Evolutionary conservation across 2,329 filamentous ascomycete species (phyloP), one percentile per base, ranked within the genome.

Genomic region (Ophiostoma fasciatum): DNA sequence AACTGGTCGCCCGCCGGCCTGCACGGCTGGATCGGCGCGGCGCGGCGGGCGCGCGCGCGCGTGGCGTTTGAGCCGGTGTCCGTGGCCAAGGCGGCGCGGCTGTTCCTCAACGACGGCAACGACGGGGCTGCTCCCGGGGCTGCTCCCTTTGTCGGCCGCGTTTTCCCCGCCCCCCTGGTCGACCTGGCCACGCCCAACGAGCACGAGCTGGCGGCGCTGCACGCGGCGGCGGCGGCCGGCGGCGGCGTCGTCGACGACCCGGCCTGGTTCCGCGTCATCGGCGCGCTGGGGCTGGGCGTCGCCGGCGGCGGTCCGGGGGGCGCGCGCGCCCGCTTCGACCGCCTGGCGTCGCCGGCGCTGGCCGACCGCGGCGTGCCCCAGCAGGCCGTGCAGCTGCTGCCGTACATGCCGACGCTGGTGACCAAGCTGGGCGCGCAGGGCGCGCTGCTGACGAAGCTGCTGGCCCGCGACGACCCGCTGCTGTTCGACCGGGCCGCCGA

Each of bases 11-110:
- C 74, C 4, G 51, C 58, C 3, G 71, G 77, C 15, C 69, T 94
- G 3, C 63, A 68, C 27, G 63, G 67, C 34, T 88, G 85, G 74
- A 60, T 87, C 28, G 50, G 58, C n/a, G 61, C 72, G 27, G 76
- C 67, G 29, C 72, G 71, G 40, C 52, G 63, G 3, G 60, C 70
- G 39, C 54, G 61, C 5, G 67, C 71, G 13, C 67, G 64, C 15
- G 67, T 87, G 6, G 80, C 81, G 11, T 93, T 88, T 50, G 90
- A 96, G 56, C 88, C 90, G 1, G 90, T 96, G 7, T 93, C 83
- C 1, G 74, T 71, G 1, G 74, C 73, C 40, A 98, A 96, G 61
- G 72, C 82, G 4, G 63, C 68, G 31, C 67, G 74, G 8, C 62
- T 87, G 6, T 92, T 90, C 58, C 58, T n/a, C n/a, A n/a, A n/a